Conservation (phyloP, 2,329 filamentous ascomycete species). For the Lasiodiplodia sp. region DNA sequence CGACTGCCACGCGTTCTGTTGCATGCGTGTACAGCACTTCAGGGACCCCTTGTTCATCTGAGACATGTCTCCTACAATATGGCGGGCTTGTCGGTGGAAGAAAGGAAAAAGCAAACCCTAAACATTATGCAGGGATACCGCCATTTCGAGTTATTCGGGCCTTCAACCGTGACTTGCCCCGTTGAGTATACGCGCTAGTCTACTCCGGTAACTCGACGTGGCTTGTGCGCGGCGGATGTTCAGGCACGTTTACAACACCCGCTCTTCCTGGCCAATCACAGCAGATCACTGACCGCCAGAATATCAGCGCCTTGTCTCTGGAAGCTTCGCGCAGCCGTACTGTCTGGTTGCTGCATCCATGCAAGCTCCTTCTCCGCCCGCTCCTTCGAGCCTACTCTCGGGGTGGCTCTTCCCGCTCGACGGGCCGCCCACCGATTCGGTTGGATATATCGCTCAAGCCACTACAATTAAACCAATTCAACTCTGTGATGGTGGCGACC, state of each 20-base stretch:
- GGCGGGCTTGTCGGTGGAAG: not conserved
- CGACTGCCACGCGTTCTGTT: too few species aligned
- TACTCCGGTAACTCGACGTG: conserved; percentile 20
- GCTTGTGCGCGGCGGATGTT: conserved; percentile 19
- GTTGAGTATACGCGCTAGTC: conserved; percentile 9
- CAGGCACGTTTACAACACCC: conserved; percentile 21
- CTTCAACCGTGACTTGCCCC: conserved; percentile 7
- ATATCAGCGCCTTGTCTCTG: not conserved
- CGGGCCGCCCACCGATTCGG: not conserved
- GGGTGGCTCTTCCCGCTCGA: not conserved
- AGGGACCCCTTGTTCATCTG: not conserved
- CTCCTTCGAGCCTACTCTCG: not conserved
- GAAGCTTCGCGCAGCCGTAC: not conserved
- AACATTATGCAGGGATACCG: conserved; percentile 28
- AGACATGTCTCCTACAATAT: too few species aligned
- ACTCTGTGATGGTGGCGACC: not conserved
- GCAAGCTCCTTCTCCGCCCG: not conserved
- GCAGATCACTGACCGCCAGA: conserved; percentile 21
- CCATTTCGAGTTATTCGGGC: conserved; percentile 20
- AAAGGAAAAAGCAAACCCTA: conserved; percentile 8
- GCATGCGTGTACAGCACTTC: not conserved
- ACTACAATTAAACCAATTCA: not conserved
- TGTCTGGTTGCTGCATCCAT: not conserved
- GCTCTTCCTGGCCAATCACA: conserved; percentile 18
- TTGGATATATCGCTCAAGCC: not conserved